phyloP scores from a whole-genome alignment of 257 asterid genomes.

The Jasminum sambac region DNA sequence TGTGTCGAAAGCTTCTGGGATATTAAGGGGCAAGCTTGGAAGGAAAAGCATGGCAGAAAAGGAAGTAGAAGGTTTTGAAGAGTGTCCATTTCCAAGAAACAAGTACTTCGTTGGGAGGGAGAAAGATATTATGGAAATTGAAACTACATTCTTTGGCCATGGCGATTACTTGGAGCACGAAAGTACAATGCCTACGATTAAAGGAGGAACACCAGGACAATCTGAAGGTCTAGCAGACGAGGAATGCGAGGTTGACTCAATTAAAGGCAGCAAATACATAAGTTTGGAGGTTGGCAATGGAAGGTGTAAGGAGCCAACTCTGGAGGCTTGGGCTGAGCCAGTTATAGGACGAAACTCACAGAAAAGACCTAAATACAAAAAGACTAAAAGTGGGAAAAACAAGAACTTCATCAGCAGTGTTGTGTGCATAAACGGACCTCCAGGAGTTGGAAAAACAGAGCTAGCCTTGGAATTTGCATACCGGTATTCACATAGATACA shows the following conservation, averaged over 20 bases:
- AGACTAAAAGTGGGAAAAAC: constrained; percentile 55
- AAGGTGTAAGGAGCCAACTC: constrained; percentile 35
- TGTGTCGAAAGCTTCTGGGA: constrained; percentile 53
- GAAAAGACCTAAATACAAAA: constrained; percentile 26
- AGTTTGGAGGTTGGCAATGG: constrained; percentile 48
- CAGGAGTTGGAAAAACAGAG: constrained; percentile 85
- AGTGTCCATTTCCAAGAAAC: constrained; percentile 48
- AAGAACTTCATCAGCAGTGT: constrained; percentile 52
- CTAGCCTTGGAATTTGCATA: constrained; percentile 76
- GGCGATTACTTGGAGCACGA: constrained; percentile 41
- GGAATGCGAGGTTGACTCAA: constrained; percentile 35
- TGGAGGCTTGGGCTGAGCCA: constrained; percentile 48
- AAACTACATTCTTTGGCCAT: constrained; percentile 50
- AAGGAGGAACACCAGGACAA: constrained; percentile 38
- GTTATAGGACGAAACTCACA: constrained; percentile 32
- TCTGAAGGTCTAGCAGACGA: constrained; percentile 47
- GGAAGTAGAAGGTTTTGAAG: constrained; percentile 48
- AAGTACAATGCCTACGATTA: constrained; percentile 9
- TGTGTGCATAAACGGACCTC: constrained; percentile 65
- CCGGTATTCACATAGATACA: constrained; percentile 69
- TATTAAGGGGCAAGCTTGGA: constrained; percentile 72
- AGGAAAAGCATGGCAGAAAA: constrained; percentile 63
- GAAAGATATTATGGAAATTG: constrained; percentile 65
- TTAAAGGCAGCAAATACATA: constrained; percentile 34
- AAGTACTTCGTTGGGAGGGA: constrained; percentile 60